Base-by-base conservation (phyloP, 345 rosid species). In the Citrus hindsii region DNA sequence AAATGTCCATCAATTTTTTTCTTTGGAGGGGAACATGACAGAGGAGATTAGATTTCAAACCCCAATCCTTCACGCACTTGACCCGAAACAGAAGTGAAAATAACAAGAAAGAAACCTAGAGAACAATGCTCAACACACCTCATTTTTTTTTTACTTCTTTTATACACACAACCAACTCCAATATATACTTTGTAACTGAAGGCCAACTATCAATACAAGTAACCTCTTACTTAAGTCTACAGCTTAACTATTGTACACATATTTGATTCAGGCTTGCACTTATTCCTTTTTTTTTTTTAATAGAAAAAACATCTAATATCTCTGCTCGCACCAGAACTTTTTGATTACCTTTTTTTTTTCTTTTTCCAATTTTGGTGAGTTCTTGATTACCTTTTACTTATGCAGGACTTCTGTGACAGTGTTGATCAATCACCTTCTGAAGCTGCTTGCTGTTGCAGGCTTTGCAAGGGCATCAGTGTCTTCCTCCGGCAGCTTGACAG, bases 401-500 rank as follows among this genome's bases (percentile, higher is more conserved):
- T 55, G 70, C 38, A 63, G 64, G 33, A 53, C 63, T 64, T 46
- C 51, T 10, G 58, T 35, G 46, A 71, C 13, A 3, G 2, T 14
- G 35, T 68, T 21, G 61, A 61, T 79, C 24, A 65, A 28, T 87
- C 83, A 89, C 86, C 91, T 88, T 73, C 92, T 80, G 85, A 93
- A 91, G 85, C 95, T 91, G 72, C 83, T 82, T 58, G 77, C 74
- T 27, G 83, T 81, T 19, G 87, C 68, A 38, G 82, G 80, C 78
- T 77, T 86, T 33, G 84, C 81, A 4, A 30, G 72, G 27, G 69
- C 40, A n/a, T 83, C 86, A 32, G 70, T 84, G 25, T 86, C 92
- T 80, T 86, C 93, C 66, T 89, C 89, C 0, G 95, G 97, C 79
- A 92, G 79, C 89, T 91, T 95, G 61, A 93, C 97, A 0, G 87